Percentiles rank a stretch among this genome's conserved stretches.
phyloP scores from a whole-genome alignment of 1,284 basidiomycete genomes.

The Melampsora allii-populina region DNA sequence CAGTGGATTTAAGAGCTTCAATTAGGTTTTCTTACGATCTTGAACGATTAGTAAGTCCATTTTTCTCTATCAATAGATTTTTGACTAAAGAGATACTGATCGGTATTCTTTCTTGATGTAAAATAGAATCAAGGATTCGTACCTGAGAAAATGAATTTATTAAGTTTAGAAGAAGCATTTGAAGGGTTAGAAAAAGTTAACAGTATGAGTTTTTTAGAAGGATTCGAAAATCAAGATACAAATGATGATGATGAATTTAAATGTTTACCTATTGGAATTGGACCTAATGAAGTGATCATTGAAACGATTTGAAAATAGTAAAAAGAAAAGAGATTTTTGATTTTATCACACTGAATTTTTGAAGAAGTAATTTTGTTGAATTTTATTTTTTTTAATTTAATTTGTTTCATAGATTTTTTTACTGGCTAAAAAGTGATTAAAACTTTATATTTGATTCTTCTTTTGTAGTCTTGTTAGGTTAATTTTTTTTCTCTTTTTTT shows the following conservation, averaged over 20 bases:
- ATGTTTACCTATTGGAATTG: constrained; percentile 7
- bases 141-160: constrained; percentile 5
- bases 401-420: neutral
- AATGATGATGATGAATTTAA: neutral
- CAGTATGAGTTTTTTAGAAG: neutral
- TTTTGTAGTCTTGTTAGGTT: neutral
- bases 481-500: neutral
- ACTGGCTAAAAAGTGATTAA: neutral
- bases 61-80: neutral
- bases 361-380: neutral
- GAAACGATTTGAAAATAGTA: neutral
- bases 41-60: constrained; percentile 9
- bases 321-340: neutral
- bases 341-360: too few relatives aligned
- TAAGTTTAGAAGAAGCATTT: constrained; percentile 4
- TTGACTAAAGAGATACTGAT: neutral
- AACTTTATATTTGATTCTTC: neutral
- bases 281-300: neutral
- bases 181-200: neutral
- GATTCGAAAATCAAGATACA: neutral
- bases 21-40: constrained; percentile 14
- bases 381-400: neutral
- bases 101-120: neutral
- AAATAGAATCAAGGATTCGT: constrained; percentile 1
- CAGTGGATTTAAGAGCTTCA: constrained; percentile 19